Base-by-base conservation (phyloP, 768 basidiomycete genomes). In the Lentinula aciculospora region DNA sequence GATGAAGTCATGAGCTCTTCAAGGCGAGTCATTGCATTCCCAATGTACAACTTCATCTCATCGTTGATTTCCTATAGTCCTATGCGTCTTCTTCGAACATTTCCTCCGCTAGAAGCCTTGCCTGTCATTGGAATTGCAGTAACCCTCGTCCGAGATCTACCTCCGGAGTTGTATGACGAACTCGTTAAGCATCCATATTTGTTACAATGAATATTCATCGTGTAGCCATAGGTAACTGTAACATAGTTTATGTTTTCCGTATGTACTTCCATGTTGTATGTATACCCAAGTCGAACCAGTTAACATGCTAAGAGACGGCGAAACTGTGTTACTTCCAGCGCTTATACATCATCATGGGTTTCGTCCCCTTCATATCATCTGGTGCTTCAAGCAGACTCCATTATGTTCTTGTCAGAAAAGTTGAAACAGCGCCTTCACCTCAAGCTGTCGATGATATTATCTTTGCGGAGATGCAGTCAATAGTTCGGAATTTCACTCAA, bases 51-150 rank as follows among this genome's bases (percentile, higher is more conserved):
- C 31, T 25, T 25, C 32, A 44, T 25, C 23, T 59, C 17, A 48
- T 31, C 27, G 29, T 53, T 60, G 27, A 60, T 48, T 19, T 50
- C 49, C 59, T 37, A 8, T 62, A 97, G 94, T 59, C 97, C 97
- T 1, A 98, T 98, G 94, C 87, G 89, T 57, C 80, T 97, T 6
- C 79, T 99, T 3, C 86, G 96, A 21, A 96, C 89, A 0, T 96
- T 98, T 69, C 97, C 97, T 4, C 89, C 93, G 0, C 79, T 99
- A 1, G 86, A 96, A 62, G 92, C 94, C 1, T 70, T 86, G 15
- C 85, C 88, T 32, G 88, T 98, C 48, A 88, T 98, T 54, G 92
- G 91, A 1, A 92, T 98, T 64, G 92, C 94, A 1, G 92, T 98
- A 15, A 94, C 93, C 0, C 84, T 98, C 39, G 93, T 98, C 25